Evolutionary conservation across 495 filamentous ascomycete genomes (phyloP), one percentile per base, ranked within the genome.

Genomic region (Trichocladium uniseriatum): DNA sequence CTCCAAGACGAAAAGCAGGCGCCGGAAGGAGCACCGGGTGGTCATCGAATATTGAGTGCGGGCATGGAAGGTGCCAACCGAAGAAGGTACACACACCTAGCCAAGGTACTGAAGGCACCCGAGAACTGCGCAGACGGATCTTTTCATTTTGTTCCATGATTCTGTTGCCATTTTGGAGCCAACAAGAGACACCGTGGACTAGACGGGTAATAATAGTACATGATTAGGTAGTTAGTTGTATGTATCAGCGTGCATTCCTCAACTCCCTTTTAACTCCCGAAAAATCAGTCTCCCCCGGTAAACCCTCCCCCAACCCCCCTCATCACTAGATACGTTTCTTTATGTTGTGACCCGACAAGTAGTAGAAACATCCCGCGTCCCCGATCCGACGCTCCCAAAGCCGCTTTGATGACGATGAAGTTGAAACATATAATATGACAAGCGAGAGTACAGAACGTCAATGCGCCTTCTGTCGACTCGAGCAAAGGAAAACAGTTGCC

Each of bases 371-470:
- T 22, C 43, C 47, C 20, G 9, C 18, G 18, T 24, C 35, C 21
- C 48, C 40, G 20, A 34, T 49, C 41, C 43, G 53, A 48, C 34
- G 36, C 42, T 39, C 39, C 47, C 47, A 27, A 31, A 27, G 15
- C 38, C 43, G 49, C 52, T 48, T 46, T 46, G 45, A 45, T 38
- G n/a, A n/a, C n/a, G 42, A 34, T 19, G 36, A 45, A 36, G 18
- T 20, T 11, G 24, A 20, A 45, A 38, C 29, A 49, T 22, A 41
- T 24, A 35, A 27, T 34, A 47, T 48, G 43, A 41, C 40, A 54
- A 53, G 48, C 47, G 52, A 58, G 47, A 54, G 58, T 54, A 52
- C 49, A 59, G 50, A 56, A 55, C n/a, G 29, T 37, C 22, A 37
- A n/a, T 7, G 19, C 32, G 34, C 24, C 18, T 43, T 46, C 50